phyloP scores from a whole-genome alignment of 2,329 filamentous ascomycete genomes.

The Mycosphaerella arachidis region DNA sequence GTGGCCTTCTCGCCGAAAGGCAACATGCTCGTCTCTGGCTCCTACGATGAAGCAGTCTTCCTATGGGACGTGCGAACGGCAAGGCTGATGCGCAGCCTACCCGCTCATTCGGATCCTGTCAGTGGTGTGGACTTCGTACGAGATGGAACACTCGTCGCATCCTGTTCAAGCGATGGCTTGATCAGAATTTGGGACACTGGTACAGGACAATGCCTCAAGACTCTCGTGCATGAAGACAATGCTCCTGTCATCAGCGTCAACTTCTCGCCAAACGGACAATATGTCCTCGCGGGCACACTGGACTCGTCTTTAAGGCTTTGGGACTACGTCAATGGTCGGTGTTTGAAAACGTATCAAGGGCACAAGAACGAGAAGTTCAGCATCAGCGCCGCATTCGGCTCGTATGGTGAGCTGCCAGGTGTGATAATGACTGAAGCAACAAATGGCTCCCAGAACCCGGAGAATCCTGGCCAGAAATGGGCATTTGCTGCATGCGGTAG shows the following conservation, averaged over 20 bases:
- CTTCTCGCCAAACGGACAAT: slow-evolving; percentile 92
- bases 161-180: slow-evolving; percentile 84
- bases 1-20: slow-evolving; percentile 96
- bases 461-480: slow-evolving; percentile 27
- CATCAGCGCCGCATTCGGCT: slow-evolving; percentile 77
- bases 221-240: slow-evolving; percentile 93
- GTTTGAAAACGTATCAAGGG: slow-evolving; percentile 96
- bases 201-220: slow-evolving; percentile 91
- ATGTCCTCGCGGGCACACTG: slow-evolving; percentile 84
- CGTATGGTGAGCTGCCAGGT: slow-evolving; percentile 44
- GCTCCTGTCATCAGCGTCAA: slow-evolving; percentile 82
- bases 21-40: slow-evolving; percentile 91
- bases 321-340: slow-evolving; percentile 88
- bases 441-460: slow-evolving; percentile 9
- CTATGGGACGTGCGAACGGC: slow-evolving; percentile 93
- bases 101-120: slow-evolving; percentile 92
- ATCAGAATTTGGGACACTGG: slow-evolving; percentile 95
- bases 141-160: slow-evolving; percentile 88
- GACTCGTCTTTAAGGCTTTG: slow-evolving; percentile 87
- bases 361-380: slow-evolving; percentile 81
- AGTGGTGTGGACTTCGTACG: slow-evolving; percentile 87
- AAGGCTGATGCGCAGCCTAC: slow-evolving; percentile 80
- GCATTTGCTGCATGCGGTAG: slow-evolving; percentile 77
- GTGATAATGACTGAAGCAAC: not conserved
- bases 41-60: slow-evolving; percentile 95